A percentile compares a stretch with the other conserved stretches of the same genome.
Conservation (phyloP, 169 alveolate species). For the Ichthyophthirius multifiliis region DNA sequence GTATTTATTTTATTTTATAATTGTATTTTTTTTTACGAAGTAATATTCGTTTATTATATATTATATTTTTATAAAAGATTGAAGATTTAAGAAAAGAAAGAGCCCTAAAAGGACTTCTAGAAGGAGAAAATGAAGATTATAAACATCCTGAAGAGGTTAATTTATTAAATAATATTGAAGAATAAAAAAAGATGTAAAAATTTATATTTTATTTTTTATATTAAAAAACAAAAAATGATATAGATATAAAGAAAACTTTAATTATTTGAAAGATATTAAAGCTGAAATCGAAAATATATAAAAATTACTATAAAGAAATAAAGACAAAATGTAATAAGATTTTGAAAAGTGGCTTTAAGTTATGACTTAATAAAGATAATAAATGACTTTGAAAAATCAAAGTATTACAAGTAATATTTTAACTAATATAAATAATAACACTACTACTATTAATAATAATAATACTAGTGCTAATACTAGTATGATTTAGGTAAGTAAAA, state of each 20-base stretch:
- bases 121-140: slow-evolving; percentile 43
- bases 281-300: slow-evolving; percentile 84
- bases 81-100: slow-evolving; percentile 62
- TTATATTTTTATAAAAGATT: slow-evolving; percentile 16
- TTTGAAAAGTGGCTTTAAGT: slow-evolving; percentile 83
- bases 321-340: slow-evolving; percentile 77
- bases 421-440: not conserved
- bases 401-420: not conserved
- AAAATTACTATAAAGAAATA: slow-evolving; percentile 63
- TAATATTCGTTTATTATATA: not conserved
- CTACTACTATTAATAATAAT: not conserved
- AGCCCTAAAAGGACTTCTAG: slow-evolving; percentile 71
- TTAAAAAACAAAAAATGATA: not conserved
- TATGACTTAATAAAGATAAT: slow-evolving; percentile 61
- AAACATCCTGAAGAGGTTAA: slow-evolving; percentile 54
- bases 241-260: slow-evolving; percentile 39
- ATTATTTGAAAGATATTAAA: slow-evolving; percentile 63
- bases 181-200: slow-evolving; percentile 43
- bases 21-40: too few species aligned
- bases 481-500: not conserved
- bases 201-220: not conserved
- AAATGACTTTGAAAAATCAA: not conserved
- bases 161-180: slow-evolving; percentile 34
- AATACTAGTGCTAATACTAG: not conserved
- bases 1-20: not conserved